phyloP scores from a whole-genome alignment of 2,329 filamentous ascomycete genomes.

The Rhynchosporium graminicola region DNA sequence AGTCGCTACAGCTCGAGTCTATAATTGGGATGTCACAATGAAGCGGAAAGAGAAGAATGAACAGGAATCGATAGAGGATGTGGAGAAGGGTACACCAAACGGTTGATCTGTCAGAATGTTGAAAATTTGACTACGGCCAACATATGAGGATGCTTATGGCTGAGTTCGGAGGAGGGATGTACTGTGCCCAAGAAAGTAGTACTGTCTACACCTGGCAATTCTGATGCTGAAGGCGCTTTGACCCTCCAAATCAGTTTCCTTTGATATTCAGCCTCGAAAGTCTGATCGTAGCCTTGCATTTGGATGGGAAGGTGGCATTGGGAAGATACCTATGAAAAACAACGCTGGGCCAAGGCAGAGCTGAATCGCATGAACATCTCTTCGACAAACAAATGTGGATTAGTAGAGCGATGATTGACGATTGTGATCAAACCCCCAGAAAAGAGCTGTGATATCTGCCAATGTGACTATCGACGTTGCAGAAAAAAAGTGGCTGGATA shows the following conservation, averaged over 20 bases:
- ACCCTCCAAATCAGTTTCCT: not conserved
- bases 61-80: slow-evolving; percentile 47
- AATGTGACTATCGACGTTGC: too few relatives aligned
- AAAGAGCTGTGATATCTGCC: too few relatives aligned
- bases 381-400: not conserved
- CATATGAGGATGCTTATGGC: not conserved
- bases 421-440: not conserved
- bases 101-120: slow-evolving; percentile 29
- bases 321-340: too few relatives aligned
- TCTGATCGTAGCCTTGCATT: not conserved
- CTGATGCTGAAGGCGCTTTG: too few relatives aligned
- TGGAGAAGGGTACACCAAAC: slow-evolving; percentile 40
- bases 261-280: not conserved
- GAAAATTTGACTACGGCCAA: slow-evolving; percentile 13
- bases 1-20: slow-evolving; percentile 93
- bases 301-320: not conserved
- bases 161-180: not conserved
- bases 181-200: not conserved
- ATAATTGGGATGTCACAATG: slow-evolving; percentile 98
- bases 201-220: not conserved
- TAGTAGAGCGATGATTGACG: not conserved
- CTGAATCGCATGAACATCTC: not conserved
- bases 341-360: not conserved
- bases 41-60: slow-evolving; percentile 86
- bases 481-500: too few relatives aligned